phyloP scores from a whole-genome alignment of 1,139 yeast genomes.

The Debaryomycetaceae sp. region DNA sequence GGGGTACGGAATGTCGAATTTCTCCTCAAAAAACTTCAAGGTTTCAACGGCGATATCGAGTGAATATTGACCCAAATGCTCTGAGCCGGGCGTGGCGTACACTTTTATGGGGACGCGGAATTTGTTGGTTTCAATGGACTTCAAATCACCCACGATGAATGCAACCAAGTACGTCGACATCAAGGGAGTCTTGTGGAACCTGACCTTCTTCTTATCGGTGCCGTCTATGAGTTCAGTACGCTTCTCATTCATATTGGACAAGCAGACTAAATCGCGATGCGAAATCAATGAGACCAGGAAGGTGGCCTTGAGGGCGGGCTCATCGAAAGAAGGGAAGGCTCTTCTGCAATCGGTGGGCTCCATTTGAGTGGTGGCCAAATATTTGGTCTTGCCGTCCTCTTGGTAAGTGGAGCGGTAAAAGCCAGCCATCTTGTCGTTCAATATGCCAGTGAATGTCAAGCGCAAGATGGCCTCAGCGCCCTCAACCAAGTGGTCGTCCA shows the following conservation, averaged over 20 bases:
- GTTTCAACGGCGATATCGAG: conserved; percentile 63
- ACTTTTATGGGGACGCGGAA: conserved; percentile 73
- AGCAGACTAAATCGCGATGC: conserved; percentile 54
- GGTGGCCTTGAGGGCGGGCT: conserved; percentile 78
- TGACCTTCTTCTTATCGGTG: conserved; percentile 50
- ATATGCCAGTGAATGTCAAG: conserved; percentile 61
- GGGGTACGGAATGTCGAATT: conserved; percentile 65
- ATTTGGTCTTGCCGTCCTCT: conserved; percentile 56
- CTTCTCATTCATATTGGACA: conserved; percentile 76
- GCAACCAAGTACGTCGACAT: conserved; percentile 82
- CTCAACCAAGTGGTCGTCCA: conserved; percentile 42
- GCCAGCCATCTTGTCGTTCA: conserved; percentile 83
- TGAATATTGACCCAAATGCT: conserved; percentile 60
- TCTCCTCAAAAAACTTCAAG: conserved; percentile 59
- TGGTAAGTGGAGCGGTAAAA: conserved; percentile 73
- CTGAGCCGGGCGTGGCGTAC: conserved; percentile 68
- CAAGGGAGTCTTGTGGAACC: conserved; percentile 54
- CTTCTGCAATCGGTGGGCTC: conserved; percentile 88
- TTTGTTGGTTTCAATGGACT: conserved; percentile 52
- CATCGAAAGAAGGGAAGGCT: conserved; percentile 90
- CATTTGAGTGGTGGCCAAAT: conserved; percentile 80
- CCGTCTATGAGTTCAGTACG: conserved; percentile 41
- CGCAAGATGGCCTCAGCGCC: conserved; percentile 44
- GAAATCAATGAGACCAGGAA: conserved; percentile 66
- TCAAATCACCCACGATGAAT: conserved; percentile 74